Evolutionary conservation across 805 yeast genomes (phyloP).

Genomic region (Debaryomyces prosopidis): DNA sequence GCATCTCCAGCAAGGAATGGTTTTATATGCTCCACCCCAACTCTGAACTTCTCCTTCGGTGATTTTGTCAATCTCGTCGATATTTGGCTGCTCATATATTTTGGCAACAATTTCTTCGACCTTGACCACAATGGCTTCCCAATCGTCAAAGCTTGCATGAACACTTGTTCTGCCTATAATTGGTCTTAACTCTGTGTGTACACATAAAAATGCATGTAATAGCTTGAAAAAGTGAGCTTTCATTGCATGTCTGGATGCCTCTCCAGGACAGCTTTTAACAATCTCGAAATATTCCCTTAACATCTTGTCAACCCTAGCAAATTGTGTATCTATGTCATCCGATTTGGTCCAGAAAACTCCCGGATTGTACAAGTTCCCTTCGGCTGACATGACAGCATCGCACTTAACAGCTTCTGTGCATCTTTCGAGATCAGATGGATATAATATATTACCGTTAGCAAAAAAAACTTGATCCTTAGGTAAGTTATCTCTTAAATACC

Average conservation of each 20-base stretch:
- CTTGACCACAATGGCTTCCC: slow-evolving; percentile 54
- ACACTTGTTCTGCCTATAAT: slow-evolving; percentile 58
- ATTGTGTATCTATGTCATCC: slow-evolving; percentile 59
- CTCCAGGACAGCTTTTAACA: slow-evolving; percentile 58
- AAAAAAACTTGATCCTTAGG: slow-evolving; percentile 82
- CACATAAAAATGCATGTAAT: slow-evolving; percentile 74
- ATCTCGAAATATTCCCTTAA: slow-evolving; percentile 88
- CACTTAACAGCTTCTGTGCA: slow-evolving; percentile 65
- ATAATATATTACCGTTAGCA: slow-evolving; percentile 92
- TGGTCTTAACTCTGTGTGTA: slow-evolving; percentile 77
- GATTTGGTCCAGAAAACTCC: slow-evolving; percentile 72
- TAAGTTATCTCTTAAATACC: slow-evolving; percentile 73
- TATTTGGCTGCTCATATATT: slow-evolving; percentile 53
- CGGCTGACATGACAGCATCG: slow-evolving; percentile 97
- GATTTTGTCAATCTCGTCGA: slow-evolving; percentile 57
- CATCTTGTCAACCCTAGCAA: slow-evolving; percentile 82
- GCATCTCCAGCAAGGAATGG: slow-evolving; percentile 92
- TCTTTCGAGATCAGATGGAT: slow-evolving; percentile 77
- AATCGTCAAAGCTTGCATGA: slow-evolving; percentile 34
- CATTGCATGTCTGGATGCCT: slow-evolving; percentile 79
- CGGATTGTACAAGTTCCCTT: slow-evolving; percentile 91
- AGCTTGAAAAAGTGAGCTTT: slow-evolving; percentile 91
- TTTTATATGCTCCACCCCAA: slow-evolving; percentile 83
- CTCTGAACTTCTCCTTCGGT: slow-evolving; percentile 51
- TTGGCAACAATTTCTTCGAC: slow-evolving; percentile 68